Evolutionary conservation across 202 grass and related monocot genomes (phyloP).

Genomic region (Schoenoplectus triqueter): DNA sequence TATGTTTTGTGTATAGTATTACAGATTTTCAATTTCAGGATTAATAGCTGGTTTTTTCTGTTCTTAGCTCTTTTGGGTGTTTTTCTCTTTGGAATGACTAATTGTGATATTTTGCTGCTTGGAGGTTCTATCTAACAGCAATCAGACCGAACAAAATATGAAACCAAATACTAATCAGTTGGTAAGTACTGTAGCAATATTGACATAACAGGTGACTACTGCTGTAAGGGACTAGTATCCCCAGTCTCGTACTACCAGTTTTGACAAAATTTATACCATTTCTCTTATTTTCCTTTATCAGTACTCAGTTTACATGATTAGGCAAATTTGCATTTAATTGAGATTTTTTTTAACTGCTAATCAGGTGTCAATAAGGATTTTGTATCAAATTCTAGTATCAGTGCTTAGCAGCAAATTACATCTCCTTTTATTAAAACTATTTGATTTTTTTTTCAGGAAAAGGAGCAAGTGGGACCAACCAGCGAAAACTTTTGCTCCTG

Average conservation of each 20-base stretch:
- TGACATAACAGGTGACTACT: not conserved
- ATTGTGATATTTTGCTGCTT: not conserved
- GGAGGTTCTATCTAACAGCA: not conserved
- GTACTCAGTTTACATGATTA: not conserved
- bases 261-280: not conserved
- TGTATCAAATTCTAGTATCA: not conserved
- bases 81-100: not conserved
- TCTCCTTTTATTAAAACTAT: not conserved
- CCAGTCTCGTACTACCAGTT: not conserved
- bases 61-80: not conserved
- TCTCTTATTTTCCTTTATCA: not conserved
- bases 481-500: constrained; percentile 61
- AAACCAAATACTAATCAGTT: not conserved
- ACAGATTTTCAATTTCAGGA: not conserved
- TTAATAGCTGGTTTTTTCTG: not conserved
- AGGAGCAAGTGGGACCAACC: constrained; percentile 99
- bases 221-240: not conserved
- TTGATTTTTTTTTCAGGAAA: constrained; percentile 54
- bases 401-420: not conserved
- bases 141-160: not conserved
- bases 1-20: not conserved
- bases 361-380: not conserved
- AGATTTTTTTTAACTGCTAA: not conserved
- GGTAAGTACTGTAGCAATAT: not conserved
- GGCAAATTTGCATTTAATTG: not conserved